Evolutionary conservation across 768 basidiomycete species (phyloP), one percentile per base, ranked within the genome.

Genomic region (Suillus spraguei): DNA sequence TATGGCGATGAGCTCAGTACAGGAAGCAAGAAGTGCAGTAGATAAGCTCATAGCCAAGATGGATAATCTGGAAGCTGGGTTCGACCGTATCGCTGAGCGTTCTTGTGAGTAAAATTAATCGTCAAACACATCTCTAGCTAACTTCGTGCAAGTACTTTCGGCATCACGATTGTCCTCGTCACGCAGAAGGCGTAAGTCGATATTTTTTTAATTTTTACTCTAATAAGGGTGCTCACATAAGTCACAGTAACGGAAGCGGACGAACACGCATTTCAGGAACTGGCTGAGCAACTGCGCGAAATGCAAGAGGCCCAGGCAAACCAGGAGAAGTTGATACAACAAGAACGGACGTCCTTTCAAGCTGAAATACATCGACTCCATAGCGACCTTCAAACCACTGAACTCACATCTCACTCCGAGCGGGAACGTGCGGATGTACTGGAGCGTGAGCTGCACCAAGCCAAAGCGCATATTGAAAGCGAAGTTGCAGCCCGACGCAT

Each of bases 1-100:
- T 3, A 77, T 77, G 35, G 80, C 86, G 14, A 71, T 87, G 7
- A 76, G 68, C 41, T 87, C 92, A 44, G 79, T 95, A 3, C 78
- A 78, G 32, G 88, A 90, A 69, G 85, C 88, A 36, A 85, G 87
- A 36, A 65, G 70, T 6, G 79, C 84, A 3, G 77, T 97, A 39
- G 87, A 91, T 65, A 91, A 85, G 73, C 81, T 92, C 6, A 79
- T 94, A 49, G 76, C 74, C 38, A 89, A 87, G 74, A 92, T 97
- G 87, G 93, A 97, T 64, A 82, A 80, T 32, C 79, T 96, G 14
- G 90, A 93, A 72, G 73, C 84, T 0, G 89, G 90, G 2, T 95
- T 97, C 70, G 95, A 96, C 68, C 85, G 87, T 66, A 89, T 96
- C 68, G 90, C 92, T 4, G 93, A 95, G 72, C 85, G 90, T 54